Evolutionary conservation across 495 filamentous ascomycete species (phyloP).

Genomic region (Tetracladium marchalianum): DNA sequence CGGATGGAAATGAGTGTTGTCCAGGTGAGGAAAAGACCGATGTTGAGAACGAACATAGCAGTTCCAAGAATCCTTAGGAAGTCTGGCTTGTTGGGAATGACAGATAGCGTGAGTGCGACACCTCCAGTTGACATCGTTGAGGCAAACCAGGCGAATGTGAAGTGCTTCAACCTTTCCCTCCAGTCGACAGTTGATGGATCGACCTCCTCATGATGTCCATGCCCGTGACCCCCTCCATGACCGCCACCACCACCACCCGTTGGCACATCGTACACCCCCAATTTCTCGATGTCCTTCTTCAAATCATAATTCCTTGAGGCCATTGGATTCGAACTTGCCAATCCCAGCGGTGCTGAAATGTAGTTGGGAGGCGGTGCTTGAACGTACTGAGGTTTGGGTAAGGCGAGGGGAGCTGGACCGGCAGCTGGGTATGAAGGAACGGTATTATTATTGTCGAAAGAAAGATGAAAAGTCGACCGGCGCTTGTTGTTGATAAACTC

Average conservation of each 20-base stretch:
- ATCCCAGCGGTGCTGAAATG: not conserved
- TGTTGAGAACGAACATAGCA: slow-evolving; percentile 51
- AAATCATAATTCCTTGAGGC: not conserved
- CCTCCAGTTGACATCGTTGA: slow-evolving; percentile 53
- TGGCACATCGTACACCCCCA: too few species aligned
- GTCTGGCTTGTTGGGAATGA: slow-evolving; percentile 46
- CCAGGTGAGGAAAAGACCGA: slow-evolving; percentile 46
- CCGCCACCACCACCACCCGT: not conserved
- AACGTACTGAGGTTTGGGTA: not conserved
- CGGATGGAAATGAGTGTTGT: slow-evolving; percentile 34
- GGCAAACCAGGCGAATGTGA: slow-evolving; percentile 63
- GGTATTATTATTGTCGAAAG: slow-evolving; percentile 4
- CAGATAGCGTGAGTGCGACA: slow-evolving; percentile 48
- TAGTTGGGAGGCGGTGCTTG: not conserved
- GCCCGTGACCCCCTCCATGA: not conserved
- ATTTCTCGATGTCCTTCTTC: slow-evolving; percentile 1
- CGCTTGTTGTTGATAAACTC: slow-evolving; percentile 2
- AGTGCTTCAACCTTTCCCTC: slow-evolving; percentile 45
- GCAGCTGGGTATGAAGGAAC: not conserved
- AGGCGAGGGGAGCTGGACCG: not conserved
- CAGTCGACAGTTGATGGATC: not conserved
- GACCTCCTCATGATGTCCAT: slow-evolving; percentile 2
- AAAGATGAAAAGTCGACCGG: slow-evolving; percentile 2
- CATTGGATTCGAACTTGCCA: slow-evolving; percentile 1
- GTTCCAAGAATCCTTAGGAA: slow-evolving; percentile 51